Evolutionary conservation across 495 filamentous ascomycete species (phyloP).

Genomic region (Penicillium steckii): DNA sequence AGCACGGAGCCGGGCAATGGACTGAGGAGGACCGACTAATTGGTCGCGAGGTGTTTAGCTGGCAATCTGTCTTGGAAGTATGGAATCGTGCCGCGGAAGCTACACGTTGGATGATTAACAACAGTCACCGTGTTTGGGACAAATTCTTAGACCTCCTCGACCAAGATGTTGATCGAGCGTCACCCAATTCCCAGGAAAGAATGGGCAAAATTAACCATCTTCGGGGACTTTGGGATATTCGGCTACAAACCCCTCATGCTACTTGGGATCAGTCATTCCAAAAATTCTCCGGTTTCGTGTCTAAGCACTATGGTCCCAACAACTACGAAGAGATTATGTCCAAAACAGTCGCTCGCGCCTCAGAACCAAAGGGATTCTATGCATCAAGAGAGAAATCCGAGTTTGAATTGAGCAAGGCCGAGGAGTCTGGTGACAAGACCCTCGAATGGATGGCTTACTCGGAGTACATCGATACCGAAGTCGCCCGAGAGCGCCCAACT

Average conservation of each 20-base stretch:
- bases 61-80: conserved; percentile 70
- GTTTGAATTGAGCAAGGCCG: conserved; percentile 59
- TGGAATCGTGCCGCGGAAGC: conserved; percentile 77
- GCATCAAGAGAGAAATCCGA: conserved; percentile 69
- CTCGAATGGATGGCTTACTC: conserved; percentile 57
- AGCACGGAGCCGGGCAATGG: conserved; percentile 61
- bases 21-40: conserved; percentile 71
- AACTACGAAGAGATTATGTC: conserved; percentile 80
- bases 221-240: conserved; percentile 65
- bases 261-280: conserved; percentile 85
- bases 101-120: conserved; percentile 76
- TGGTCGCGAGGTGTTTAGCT: conserved; percentile 76
- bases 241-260: conserved; percentile 76
- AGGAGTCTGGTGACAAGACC: conserved; percentile 54
- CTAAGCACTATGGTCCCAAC: conserved; percentile 64
- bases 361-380: conserved; percentile 68
- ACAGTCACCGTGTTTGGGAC: conserved; percentile 90
- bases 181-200: conserved; percentile 47
- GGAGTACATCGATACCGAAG: conserved; percentile 86
- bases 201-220: conserved; percentile 65
- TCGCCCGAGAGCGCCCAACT: conserved; percentile 46
- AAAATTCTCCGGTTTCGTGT: conserved; percentile 77
- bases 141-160: conserved; percentile 62
- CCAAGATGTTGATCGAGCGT: conserved; percentile 59
- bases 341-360: conserved; percentile 60